phyloP scores from a whole-genome alignment of 495 filamentous ascomycete species.

The Echria macrotheca region DNA sequence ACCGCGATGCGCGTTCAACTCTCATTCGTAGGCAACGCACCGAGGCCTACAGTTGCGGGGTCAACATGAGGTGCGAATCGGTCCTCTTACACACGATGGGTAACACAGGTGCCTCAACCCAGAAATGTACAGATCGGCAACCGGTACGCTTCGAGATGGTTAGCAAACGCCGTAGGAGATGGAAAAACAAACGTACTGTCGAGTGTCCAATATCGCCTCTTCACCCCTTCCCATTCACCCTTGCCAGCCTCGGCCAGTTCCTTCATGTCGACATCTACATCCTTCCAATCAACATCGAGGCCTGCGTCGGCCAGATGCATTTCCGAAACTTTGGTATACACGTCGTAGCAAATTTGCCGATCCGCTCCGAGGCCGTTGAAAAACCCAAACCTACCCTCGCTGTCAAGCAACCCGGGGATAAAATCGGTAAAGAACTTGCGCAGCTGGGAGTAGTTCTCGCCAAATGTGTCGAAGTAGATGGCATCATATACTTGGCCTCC shows the following conservation, averaged over 20 bases:
- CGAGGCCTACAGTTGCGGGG: constrained; percentile 17
- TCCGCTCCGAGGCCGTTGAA: constrained; percentile 96
- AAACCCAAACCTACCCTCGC: constrained; percentile 75
- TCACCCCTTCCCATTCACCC: constrained; percentile 78
- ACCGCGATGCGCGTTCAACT: background rate
- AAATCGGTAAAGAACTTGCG: constrained; percentile 84
- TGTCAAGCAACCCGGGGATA: constrained; percentile 70
- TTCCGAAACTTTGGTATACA: constrained; percentile 88
- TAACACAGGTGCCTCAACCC: too few species aligned
- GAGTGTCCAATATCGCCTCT: constrained; percentile 81
- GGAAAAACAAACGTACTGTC: constrained; percentile 42
- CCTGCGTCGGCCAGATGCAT: constrained; percentile 89
- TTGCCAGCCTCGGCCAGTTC: constrained; percentile 44
- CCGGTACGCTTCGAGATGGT: constrained; percentile 37
- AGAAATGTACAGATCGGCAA: constrained; percentile 54
- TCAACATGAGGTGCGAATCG: too few species aligned
- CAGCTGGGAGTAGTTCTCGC: constrained; percentile 82
- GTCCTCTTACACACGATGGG: too few species aligned
- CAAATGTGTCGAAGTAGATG: constrained; percentile 98
- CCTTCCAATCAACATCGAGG: constrained; percentile 81
- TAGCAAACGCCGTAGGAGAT: too few species aligned
- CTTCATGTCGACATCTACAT: constrained; percentile 62
- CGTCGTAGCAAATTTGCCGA: constrained; percentile 87
- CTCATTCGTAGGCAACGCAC: constrained; percentile 12
- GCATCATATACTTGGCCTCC: constrained; percentile 73